Conservation (phyloP, 2,329 filamentous ascomycete species). For the Penicillium sp. region DNA sequence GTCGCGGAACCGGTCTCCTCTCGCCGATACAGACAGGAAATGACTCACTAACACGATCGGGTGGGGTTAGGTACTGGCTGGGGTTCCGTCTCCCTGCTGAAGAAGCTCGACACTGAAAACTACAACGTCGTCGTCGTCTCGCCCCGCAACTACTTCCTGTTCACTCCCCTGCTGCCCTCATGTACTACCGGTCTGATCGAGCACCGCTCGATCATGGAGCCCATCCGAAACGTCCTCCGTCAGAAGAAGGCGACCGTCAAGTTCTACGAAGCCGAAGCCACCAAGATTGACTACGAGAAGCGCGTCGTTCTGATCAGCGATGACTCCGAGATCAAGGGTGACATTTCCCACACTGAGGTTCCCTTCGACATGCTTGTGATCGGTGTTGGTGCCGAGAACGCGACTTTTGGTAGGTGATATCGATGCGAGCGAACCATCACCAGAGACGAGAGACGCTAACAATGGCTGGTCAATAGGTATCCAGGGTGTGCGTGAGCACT, state of each 20-base stretch:
- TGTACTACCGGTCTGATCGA: conserved; percentile 97
- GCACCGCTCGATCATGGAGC: conserved; percentile 99
- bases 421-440: not conserved
- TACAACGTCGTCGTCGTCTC: conserved; percentile 99
- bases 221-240: conserved; percentile 90
- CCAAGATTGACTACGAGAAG: conserved; percentile 89
- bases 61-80: conserved; percentile 78
- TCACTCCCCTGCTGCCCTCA: conserved; percentile 94
- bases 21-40: not conserved
- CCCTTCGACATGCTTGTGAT: conserved; percentile 98
- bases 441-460: conserved; percentile 14
- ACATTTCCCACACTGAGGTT: conserved; percentile 80
- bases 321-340: conserved; percentile 89
- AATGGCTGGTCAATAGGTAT: conserved; percentile 59
- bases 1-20: not conserved
- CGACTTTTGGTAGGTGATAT: conserved; percentile 78
- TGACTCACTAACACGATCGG: conserved; percentile 27
- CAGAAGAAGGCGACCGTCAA: conserved; percentile 92
- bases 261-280: conserved; percentile 97
- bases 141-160: conserved; percentile 99
- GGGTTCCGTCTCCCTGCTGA: conserved; percentile 93
- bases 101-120: conserved; percentile 98
- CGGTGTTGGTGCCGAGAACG: conserved; percentile 96
- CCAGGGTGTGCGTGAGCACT: conserved; percentile 90
- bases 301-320: conserved; percentile 89